These are phyloP conservation scores for Didymella keratinophila DNA, from an alignment of 2,329 filamentous ascomycete genomes.

Conservation along the genomic window DNA sequence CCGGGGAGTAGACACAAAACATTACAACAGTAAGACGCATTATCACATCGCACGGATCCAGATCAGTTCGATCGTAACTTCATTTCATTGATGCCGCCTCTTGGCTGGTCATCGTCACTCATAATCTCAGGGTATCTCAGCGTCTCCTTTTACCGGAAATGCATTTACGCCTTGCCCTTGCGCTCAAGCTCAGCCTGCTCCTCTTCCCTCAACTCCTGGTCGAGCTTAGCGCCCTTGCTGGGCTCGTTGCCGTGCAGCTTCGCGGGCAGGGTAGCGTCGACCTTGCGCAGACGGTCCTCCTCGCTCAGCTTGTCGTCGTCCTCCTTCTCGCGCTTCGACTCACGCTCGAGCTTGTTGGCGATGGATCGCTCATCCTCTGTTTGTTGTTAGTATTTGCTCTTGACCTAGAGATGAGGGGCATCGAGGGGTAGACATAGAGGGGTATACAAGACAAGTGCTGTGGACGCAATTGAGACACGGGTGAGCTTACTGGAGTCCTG, in stretches of 20 bases:
- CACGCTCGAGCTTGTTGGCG: conserved; percentile 73
- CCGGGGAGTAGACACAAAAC: too few relatives aligned
- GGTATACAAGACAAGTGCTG: too few relatives aligned
- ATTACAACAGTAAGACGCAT: background rate
- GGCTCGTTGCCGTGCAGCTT: conserved; percentile 76
- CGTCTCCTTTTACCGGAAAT: conserved; percentile 13
- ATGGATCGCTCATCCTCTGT: conserved; percentile 74
- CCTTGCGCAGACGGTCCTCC: conserved; percentile 56
- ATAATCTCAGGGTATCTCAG: conserved; percentile 18
- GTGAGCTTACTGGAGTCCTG: conserved; percentile 73
- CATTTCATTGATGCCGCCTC: conserved; percentile 20
- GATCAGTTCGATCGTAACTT: conserved; percentile 10
- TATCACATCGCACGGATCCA: conserved; percentile 1
- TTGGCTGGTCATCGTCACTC: conserved; percentile 16
- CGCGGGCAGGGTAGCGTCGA: conserved; percentile 68
- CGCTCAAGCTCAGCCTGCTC: conserved; percentile 70
- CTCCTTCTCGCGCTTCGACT: conserved; percentile 62
- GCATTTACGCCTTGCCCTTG: conserved; percentile 59
- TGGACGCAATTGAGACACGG: too few relatives aligned
- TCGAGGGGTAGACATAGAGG: background rate
- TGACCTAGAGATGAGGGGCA: background rate
- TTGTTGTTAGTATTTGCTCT: conserved; percentile 37
- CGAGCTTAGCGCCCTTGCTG: conserved; percentile 74
- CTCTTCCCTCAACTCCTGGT: conserved; percentile 72
- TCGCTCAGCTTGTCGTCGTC: conserved; percentile 39